Conservation (phyloP, 495 filamentous ascomycete genomes). For the Trichoderma erinaceum region DNA sequence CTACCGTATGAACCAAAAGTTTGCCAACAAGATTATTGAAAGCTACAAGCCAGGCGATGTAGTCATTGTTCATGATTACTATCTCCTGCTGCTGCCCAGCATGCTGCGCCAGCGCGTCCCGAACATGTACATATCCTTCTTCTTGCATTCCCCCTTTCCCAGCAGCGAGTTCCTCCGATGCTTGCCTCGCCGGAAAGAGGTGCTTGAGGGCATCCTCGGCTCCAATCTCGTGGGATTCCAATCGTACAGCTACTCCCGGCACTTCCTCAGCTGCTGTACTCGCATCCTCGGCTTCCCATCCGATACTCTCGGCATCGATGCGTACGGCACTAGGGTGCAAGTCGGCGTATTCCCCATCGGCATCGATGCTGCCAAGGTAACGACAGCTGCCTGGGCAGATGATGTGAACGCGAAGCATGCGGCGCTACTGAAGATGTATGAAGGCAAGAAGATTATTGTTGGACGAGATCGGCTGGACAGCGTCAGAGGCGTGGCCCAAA, state of each 20-base stretch:
- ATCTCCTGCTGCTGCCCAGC: slow-evolving; percentile 78
- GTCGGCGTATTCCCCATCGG: slow-evolving; percentile 90
- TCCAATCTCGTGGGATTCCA: slow-evolving; percentile 91
- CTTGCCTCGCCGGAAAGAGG: slow-evolving; percentile 75
- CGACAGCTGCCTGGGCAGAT: slow-evolving; percentile 62
- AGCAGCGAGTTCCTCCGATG: slow-evolving; percentile 90
- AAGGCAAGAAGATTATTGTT: slow-evolving; percentile 83
- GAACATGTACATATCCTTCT: slow-evolving; percentile 85
- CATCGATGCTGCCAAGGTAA: slow-evolving; percentile 69
- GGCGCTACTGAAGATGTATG: slow-evolving; percentile 63
- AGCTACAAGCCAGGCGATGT: slow-evolving; percentile 87
- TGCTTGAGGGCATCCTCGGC: slow-evolving; percentile 79
- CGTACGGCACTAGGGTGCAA: slow-evolving; percentile 78
- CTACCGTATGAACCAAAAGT: slow-evolving; percentile 76
- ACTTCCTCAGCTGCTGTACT: slow-evolving; percentile 88
- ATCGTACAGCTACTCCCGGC: slow-evolving; percentile 83
- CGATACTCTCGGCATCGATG: slow-evolving; percentile 71
- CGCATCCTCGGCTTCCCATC: slow-evolving; percentile 81
- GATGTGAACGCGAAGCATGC: slow-evolving; percentile 62
- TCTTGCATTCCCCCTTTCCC: slow-evolving; percentile 85
- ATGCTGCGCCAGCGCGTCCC: slow-evolving; percentile 75
- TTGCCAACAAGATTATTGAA: slow-evolving; percentile 77
- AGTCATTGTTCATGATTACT: slow-evolving; percentile 87
- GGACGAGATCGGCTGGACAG: slow-evolving; percentile 89
- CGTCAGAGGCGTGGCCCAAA: slow-evolving; percentile 84